Conservation (phyloP, 305 asterid genomes). For the Coffea humblotiana region DNA sequence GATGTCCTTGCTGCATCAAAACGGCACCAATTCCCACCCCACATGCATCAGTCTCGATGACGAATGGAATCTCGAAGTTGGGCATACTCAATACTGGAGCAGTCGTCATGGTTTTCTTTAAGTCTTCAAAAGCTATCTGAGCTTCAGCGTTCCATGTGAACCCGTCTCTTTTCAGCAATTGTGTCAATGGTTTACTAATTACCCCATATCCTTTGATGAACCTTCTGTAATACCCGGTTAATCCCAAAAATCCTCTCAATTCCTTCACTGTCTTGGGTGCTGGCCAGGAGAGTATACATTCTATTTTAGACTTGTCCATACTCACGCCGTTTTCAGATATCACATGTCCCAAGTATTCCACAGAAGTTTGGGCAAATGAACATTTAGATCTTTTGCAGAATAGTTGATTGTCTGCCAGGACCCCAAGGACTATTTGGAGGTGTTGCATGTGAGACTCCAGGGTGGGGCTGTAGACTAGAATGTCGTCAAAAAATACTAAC, state of each 20-base stretch:
- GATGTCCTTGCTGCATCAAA: background rate
- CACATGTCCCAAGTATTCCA: background rate
- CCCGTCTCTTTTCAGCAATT: background rate
- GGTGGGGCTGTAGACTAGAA: background rate
- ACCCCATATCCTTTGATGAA: background rate
- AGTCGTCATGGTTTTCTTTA: background rate
- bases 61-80: background rate
- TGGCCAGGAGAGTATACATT: too few relatives aligned
- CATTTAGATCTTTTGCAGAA: background rate
- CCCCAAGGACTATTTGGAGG: fast-evolving
- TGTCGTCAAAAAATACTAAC: background rate
- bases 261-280: too few relatives aligned
- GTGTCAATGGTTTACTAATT: background rate
- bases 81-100: background rate
- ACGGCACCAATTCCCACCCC: background rate
- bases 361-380: background rate
- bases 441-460: background rate
- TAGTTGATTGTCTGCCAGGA: background rate
- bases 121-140: too few relatives aligned
- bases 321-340: background rate
- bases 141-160: background rate
- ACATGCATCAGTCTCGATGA: background rate
- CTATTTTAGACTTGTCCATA: background rate
- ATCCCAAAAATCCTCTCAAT: background rate
- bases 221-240: background rate